phyloP scores from a whole-genome alignment of 768 basidiomycete genomes.

The Fistulinella prunicolor region DNA sequence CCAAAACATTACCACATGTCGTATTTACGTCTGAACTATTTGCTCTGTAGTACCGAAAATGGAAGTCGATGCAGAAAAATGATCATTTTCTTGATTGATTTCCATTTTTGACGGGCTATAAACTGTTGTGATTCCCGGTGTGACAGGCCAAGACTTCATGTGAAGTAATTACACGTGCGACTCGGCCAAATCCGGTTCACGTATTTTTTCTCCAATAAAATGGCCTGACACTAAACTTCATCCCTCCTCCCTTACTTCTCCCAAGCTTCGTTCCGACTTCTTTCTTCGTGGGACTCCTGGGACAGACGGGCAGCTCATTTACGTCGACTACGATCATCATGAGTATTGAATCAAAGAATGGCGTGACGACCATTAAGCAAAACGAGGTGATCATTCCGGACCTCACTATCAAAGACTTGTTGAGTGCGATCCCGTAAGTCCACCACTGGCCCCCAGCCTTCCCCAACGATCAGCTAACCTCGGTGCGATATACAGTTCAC shows the following conservation, averaged over 20 bases:
- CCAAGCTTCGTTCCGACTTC: not conserved
- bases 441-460: conserved; percentile 3
- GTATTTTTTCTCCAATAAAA: conserved; percentile 30
- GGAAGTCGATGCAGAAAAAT: no score
- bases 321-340: conserved; percentile 20
- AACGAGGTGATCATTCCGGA: conserved; percentile 70
- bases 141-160: no score
- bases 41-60: no score
- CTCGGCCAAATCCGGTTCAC: conserved; percentile 23
- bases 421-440: conserved; percentile 78
- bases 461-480: not conserved
- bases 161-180: no score
- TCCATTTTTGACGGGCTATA: no score
- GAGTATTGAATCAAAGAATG: conserved; percentile 13
- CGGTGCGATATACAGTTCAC: conserved; percentile 44
- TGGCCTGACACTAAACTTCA: not conserved
- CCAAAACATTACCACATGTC: no score
- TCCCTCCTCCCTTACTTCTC: no score
- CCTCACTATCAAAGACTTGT: conserved; percentile 82
- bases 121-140: no score
- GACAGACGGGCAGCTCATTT: conserved; percentile 4
- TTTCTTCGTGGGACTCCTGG: conserved; percentile 1
- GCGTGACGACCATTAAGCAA: conserved; percentile 46
- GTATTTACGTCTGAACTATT: no score
- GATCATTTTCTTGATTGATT: no score